Base-by-base conservation (phyloP, 169 alveolate genomes). In the Plasmodium blacklocki region DNA sequence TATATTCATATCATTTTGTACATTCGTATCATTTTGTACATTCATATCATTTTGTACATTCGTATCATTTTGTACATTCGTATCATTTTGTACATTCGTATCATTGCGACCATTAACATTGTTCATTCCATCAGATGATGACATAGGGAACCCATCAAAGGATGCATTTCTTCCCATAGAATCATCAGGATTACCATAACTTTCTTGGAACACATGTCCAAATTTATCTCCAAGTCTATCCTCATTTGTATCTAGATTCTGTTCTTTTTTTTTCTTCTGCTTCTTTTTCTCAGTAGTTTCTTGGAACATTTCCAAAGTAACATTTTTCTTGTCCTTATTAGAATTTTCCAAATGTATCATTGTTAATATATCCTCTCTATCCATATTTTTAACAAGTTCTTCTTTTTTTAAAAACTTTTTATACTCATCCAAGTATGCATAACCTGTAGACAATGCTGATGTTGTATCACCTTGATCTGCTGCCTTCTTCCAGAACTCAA, bases 391-490 rank as follows among this genome's bases (percentile, higher is more conserved):
- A 2, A 54, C 8, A 7, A 71, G 15, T 50, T 86, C 92, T 66
- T 59, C 76, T 43, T 86, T 70, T 52, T 52, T 60, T 19, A 63
- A 12, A 71, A 73, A 67, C 88, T 68, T 47, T 80, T 88, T 64
- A 88, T 91, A 67, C 83, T 88, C 94, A 74, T 89, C 95, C 7
- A 88, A 47, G 50, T 88, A 83, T 11, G 93, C 73, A 89, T 93
- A 74, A 12, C 97, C 97, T 52, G 95, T 91, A 6, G 97, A 95
- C 58, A 95, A 85, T 8, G 97, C 97, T 21, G 97, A 95, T n/a
- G 94, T 76, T 7, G 92, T 93, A 83, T 95, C 97, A 5, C 97
- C 97, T n/a, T 93, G 83, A 54, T 95, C 95, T n/a, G 97, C 97
- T 4, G 97, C 96, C 74, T 74, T 91, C 18, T 93, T 91, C 97